phyloP scores from a whole-genome alignment of 495 filamentous ascomycete genomes.

The Glutinoglossum americanum region DNA sequence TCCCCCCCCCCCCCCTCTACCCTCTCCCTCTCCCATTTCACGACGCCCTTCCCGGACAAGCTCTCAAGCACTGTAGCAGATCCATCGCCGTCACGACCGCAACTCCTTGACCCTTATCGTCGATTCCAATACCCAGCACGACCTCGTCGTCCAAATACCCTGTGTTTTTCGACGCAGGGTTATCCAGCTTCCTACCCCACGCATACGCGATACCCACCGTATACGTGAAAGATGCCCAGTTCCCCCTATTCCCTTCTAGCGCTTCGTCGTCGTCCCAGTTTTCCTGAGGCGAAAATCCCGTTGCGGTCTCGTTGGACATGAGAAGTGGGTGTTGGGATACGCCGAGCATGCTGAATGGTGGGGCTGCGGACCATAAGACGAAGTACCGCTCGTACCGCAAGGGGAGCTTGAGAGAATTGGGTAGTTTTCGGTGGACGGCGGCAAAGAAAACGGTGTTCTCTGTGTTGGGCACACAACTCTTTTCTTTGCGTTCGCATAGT shows the following conservation, averaged over 20 bases:
- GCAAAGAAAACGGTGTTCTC: slow-evolving; percentile 18
- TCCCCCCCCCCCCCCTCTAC: too few species aligned
- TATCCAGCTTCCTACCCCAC: slow-evolving; percentile 15
- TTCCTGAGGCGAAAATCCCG: slow-evolving; percentile 15
- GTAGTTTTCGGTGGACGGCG: slow-evolving; percentile 18
- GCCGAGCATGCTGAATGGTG: slow-evolving; percentile 18
- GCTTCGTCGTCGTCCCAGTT: slow-evolving; percentile 16
- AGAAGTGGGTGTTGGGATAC: slow-evolving; percentile 17
- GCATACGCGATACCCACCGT: slow-evolving; percentile 20
- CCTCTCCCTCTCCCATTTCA: neutral
- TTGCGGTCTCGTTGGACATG: slow-evolving; percentile 19
- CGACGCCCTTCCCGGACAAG: slow-evolving; percentile 14
- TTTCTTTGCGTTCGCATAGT: slow-evolving; percentile 14
- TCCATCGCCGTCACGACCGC: slow-evolving; percentile 15
- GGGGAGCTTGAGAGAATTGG: slow-evolving; percentile 16
- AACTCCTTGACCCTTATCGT: slow-evolving; percentile 16
- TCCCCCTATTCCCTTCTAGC: slow-evolving; percentile 6
- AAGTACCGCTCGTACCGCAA: slow-evolving; percentile 21
- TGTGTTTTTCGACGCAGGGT: slow-evolving; percentile 15
- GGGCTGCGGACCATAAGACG: slow-evolving; percentile 15
- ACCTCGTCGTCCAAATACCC: slow-evolving; percentile 22
- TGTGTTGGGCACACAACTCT: slow-evolving; percentile 9
- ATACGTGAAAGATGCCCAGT: slow-evolving; percentile 21
- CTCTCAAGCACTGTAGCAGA: slow-evolving; percentile 18
- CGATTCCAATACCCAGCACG: slow-evolving; percentile 18